phyloP scores from a whole-genome alignment of 1,139 yeast genomes.

The Pichia sp. region DNA sequence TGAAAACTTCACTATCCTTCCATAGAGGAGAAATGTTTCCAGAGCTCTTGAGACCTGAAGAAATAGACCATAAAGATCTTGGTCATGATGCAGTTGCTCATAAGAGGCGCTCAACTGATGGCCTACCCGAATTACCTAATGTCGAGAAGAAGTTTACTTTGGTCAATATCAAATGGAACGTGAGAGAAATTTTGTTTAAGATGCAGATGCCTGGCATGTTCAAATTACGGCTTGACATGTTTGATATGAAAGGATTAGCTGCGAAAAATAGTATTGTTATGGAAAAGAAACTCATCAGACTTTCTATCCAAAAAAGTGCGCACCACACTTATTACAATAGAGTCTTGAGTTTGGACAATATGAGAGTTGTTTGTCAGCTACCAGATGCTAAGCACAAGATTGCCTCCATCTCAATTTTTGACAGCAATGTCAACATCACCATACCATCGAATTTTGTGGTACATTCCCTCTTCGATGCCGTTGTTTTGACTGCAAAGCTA shows the following conservation, averaged over 20 bases:
- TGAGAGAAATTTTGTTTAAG: slow-evolving; percentile 26
- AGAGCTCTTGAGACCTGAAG: no score
- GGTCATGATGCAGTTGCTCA: no score
- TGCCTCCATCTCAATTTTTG: slow-evolving; percentile 29
- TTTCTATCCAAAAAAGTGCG: slow-evolving; percentile 35
- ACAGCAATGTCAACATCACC: slow-evolving; percentile 38
- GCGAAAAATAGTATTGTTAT: slow-evolving; percentile 23
- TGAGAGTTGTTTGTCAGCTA: slow-evolving; percentile 20
- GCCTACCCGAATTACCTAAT: no score
- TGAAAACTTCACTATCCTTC: slow-evolving; percentile 39
- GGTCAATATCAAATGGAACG: slow-evolving; percentile 21
- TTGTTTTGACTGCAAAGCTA: slow-evolving; percentile 47
- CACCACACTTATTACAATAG: slow-evolving; percentile 2
- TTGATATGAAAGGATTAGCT: slow-evolving; percentile 24
- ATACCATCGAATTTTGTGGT: slow-evolving; percentile 48
- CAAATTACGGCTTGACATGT: slow-evolving; percentile 40
- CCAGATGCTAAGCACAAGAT: slow-evolving; percentile 16
- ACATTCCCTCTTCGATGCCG: slow-evolving; percentile 54
- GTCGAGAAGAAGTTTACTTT: slow-evolving; percentile 14
- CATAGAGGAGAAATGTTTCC: slow-evolving; percentile 23
- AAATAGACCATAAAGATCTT: neutral
- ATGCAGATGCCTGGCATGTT: slow-evolving; percentile 41
- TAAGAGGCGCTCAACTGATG: slow-evolving; percentile 16
- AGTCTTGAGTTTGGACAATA: slow-evolving; percentile 13
- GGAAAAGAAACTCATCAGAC: slow-evolving; percentile 34